phyloP scores from a whole-genome alignment of 306 rosid species.

The Vigna hirtella region DNA sequence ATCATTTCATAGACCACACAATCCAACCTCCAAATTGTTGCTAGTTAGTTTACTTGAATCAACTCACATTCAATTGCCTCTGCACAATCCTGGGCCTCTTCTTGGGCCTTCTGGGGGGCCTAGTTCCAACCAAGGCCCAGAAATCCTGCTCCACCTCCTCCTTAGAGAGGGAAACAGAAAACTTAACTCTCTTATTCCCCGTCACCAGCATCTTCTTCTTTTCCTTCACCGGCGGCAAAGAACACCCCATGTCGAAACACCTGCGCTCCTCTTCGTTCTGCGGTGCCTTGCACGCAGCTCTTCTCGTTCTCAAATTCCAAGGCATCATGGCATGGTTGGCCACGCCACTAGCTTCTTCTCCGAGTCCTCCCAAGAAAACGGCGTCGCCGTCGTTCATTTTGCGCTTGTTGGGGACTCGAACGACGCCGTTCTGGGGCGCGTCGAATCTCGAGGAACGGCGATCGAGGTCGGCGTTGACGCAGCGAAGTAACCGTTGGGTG shows the following conservation, averaged over 20 bases:
- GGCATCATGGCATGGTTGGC: slow-evolving; percentile 49
- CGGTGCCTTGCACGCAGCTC: slow-evolving; percentile 65
- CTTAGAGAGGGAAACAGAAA: slow-evolving; percentile 56
- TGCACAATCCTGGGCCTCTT: slow-evolving; percentile 66
- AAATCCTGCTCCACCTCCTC: slow-evolving; percentile 66
- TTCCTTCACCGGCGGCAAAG: slow-evolving; percentile 41
- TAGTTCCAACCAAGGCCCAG: slow-evolving; percentile 49
- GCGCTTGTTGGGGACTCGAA: slow-evolving; percentile 33
- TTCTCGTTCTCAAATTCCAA: slow-evolving; percentile 69
- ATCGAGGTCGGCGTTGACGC: slow-evolving; percentile 53
- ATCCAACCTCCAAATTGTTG: not conserved
- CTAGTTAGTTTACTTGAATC: not conserved
- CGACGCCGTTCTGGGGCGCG: slow-evolving; percentile 27
- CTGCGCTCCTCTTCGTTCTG: slow-evolving; percentile 46
- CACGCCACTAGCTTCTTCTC: slow-evolving; percentile 21
- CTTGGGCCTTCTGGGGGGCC: slow-evolving; percentile 62
- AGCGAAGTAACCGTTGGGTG: slow-evolving; percentile 54
- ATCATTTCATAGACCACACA: not conserved
- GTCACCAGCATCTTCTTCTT: slow-evolving; percentile 29
- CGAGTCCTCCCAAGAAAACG: not conserved
- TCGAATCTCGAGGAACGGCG: slow-evolving; percentile 39
- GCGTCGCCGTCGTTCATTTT: slow-evolving; percentile 28
- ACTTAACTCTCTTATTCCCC: slow-evolving; percentile 36
- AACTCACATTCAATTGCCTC: slow-evolving; percentile 62
- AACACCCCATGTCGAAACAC: slow-evolving; percentile 41